Base-by-base conservation (phyloP, 768 basidiomycete genomes). In the Kondoa subrosea region DNA sequence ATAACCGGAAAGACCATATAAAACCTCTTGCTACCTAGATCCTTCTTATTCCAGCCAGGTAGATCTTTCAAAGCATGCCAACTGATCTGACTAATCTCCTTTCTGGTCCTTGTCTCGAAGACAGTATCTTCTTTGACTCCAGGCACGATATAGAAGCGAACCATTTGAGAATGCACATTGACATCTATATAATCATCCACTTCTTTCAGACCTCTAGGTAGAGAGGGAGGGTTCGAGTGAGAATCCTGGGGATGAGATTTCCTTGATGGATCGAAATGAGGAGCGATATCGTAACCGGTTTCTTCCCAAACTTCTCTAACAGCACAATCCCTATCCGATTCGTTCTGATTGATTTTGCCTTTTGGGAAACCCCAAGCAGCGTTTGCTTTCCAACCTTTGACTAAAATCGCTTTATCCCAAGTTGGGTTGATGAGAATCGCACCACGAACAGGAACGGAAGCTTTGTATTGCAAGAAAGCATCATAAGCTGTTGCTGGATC, bases 331-430 rank as follows among this genome's bases (percentile, higher is more conserved):
- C 83, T 82, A 67, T 85, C 83, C 4, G 86, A 84, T 76, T 99
- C 95, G 69, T 87, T 83, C 76, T 92, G 86, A 74, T 99, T 99
- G 77, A 97, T 97, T 79, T 99, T 99, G n/a, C 95, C 95, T 76
- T 93, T 89, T 4, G 95, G 95, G 77, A 97, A 99, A n/a, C 90
- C 87, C 95, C 95, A 99, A 4, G 91, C 89, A 1, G 95, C 88
- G 25, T 87, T 88, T 34, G 89, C 85, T 77, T 95, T 96, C 90
- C 90, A 97, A 4, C 95, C 95, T 78, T 95, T 91, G 68, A 99
- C 95, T 69, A 99, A 83, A n/a, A 99, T 81, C 75, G 89, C 91
- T 85, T 96, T 96, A 76, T 92, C 90, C 85, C 88, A 89, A 16
- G 83, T 82, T 71, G 85, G 83, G 73, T 92, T 92, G 72, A 99